Conservation (phyloP, 1,139 yeast species). For the Hemisphaericaspora xylanilytica region DNA sequence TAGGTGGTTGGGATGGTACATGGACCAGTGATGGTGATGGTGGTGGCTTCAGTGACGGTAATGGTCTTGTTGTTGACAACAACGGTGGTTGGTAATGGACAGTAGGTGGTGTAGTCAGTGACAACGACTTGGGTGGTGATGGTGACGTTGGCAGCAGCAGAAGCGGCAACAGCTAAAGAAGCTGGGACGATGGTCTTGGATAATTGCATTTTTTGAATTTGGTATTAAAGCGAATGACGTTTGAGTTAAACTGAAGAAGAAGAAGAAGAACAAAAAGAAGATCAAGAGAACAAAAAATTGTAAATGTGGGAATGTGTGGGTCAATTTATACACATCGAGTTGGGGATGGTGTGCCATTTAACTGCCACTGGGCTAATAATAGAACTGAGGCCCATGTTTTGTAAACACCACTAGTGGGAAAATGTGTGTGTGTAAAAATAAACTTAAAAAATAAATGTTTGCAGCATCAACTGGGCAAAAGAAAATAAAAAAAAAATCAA, state of each 20-base stretch:
- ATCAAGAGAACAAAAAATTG: background rate
- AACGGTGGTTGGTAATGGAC: constrained; percentile 40
- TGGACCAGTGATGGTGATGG: constrained; percentile 46
- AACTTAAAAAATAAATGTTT: too few relatives aligned
- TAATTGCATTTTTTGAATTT: constrained; percentile 39
- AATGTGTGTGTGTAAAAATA: too few relatives aligned
- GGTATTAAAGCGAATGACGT: constrained; percentile 11
- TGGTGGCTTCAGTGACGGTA: constrained; percentile 47
- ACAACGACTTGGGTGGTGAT: constrained; percentile 45
- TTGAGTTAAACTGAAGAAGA: constrained; percentile 3
- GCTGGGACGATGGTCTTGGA: constrained; percentile 39
- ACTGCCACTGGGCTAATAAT: too few relatives aligned
- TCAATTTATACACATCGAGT: too few relatives aligned
- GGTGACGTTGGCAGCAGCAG: constrained; percentile 40
- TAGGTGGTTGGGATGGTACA: constrained; percentile 49
- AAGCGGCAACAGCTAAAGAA: constrained; percentile 38
- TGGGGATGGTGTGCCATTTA: too few relatives aligned
- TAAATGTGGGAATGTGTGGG: background rate
- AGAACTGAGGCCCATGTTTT: too few relatives aligned
- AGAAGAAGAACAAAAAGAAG: constrained; percentile 2
- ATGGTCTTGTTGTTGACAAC: constrained; percentile 48
- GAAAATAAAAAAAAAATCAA: too few relatives aligned
- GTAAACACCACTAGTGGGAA: too few relatives aligned
- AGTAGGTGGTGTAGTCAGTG: constrained; percentile 48
- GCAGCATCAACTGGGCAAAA: too few relatives aligned